Evolutionary conservation across 768 basidiomycete species (phyloP).

Genomic region (Phanerochaete carnosa): DNA sequence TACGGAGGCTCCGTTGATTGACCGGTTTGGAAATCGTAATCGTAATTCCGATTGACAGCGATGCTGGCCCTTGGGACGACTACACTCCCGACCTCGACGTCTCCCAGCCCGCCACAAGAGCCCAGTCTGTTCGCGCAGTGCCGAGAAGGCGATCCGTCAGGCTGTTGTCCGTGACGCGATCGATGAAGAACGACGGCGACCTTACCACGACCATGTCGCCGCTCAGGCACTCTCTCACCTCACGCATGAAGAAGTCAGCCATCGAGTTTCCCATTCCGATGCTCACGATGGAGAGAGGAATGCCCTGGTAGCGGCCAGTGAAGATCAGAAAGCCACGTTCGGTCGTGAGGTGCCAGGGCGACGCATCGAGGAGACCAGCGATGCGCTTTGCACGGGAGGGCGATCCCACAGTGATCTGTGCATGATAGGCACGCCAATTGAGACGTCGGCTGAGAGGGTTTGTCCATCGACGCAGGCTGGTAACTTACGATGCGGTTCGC

Average conservation of each 20-base stretch:
- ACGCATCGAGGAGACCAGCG: slow-evolving; percentile 57
- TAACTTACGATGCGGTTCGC: slow-evolving; percentile 71
- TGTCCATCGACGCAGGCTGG: background rate
- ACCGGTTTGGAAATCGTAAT: slow-evolving; percentile 64
- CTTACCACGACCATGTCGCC: slow-evolving; percentile 57
- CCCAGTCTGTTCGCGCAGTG: slow-evolving; percentile 51
- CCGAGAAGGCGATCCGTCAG: background rate
- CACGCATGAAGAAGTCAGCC: slow-evolving; percentile 84
- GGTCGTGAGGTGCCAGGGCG: slow-evolving; percentile 53
- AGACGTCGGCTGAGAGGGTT: background rate
- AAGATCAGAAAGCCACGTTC: slow-evolving; percentile 67
- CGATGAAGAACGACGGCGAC: slow-evolving; percentile 25
- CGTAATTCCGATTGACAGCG: slow-evolving; percentile 70
- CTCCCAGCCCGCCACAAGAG: slow-evolving; percentile 70
- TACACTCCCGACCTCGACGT: slow-evolving; percentile 73
- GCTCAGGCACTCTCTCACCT: slow-evolving; percentile 67
- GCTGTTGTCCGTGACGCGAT: background rate
- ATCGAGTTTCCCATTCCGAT: slow-evolving; percentile 85
- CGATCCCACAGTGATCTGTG: slow-evolving; percentile 71
- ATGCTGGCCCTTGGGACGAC: slow-evolving; percentile 67
- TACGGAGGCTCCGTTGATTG: slow-evolving; percentile 50
- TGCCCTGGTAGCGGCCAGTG: slow-evolving; percentile 40
- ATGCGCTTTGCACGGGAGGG: slow-evolving; percentile 62
- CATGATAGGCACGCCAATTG: background rate
- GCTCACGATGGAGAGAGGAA: slow-evolving; percentile 68